These are phyloP conservation scores for Primulina eburnea DNA, from an alignment of 257 asterid genomes.

Conservation along the genomic window DNA sequence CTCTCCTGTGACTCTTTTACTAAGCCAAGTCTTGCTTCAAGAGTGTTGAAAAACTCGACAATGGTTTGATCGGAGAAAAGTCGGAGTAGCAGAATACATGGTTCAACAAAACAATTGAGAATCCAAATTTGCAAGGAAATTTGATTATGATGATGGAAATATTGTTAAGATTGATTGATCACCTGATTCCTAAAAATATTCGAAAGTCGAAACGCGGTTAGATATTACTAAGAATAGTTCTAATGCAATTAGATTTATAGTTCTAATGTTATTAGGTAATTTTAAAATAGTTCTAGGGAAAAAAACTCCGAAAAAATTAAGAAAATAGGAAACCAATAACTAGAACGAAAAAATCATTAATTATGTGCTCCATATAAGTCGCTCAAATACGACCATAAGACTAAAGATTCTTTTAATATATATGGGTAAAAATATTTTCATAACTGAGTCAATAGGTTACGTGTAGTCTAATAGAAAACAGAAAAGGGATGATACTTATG, in stretches of 20 bases:
- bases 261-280: neutral
- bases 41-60: neutral
- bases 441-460: conserved; percentile 2
- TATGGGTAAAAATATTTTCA: conserved; percentile 6
- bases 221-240: neutral
- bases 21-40: neutral
- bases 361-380: conserved; percentile 3
- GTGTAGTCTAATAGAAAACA: conserved; percentile 13
- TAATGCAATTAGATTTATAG: neutral
- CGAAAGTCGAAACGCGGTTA: too few relatives aligned
- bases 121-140: too few relatives aligned
- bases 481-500: neutral
- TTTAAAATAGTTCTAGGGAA: neutral
- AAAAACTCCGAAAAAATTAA: neutral
- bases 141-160: too few relatives aligned
- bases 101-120: too few relatives aligned
- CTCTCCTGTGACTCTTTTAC: conserved; percentile 9
- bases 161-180: too few relatives aligned
- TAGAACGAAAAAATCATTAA: neutral
- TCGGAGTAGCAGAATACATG: too few relatives aligned
- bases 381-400: conserved; percentile 2
- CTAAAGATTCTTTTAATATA: neutral
- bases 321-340: neutral
- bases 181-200: too few relatives aligned
- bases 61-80: too few relatives aligned